Evolutionary conservation across 371 early-diverging fungal genomes (phyloP), one percentile per base, ranked within the genome.

Genomic region (Mortierella sp.): DNA sequence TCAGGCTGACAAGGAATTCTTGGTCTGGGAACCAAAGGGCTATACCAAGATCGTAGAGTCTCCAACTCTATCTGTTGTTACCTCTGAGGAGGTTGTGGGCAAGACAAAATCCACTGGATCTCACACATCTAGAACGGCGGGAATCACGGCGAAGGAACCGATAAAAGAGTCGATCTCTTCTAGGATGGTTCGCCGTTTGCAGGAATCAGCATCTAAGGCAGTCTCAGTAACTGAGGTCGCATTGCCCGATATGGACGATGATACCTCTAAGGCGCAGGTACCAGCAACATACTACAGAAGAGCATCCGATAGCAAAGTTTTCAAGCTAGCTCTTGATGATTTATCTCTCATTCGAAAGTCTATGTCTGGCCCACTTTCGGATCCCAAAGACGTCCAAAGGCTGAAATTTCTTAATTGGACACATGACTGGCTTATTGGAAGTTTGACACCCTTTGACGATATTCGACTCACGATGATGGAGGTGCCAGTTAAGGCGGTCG

Each of bases 11-110:
- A 75, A 67, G 12, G 73, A 68, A 5, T 69, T 70, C 57, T 30
- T 81, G 18, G 64, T 81, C 8, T 81, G 83, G 83, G 83, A 81
- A 39, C 83, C 83, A 55, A 81, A 81, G 57, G 83, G 83, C 4
- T 81, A 81, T 32, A 63, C 70, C 35, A 81, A 73, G 62, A 58
- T 72, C 28, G 30, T 30, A 6, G 67, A 73, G 1, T 35, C 12
- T 5, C 45, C 37, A 5, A 18, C 59, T 40, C 24, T 10, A 30
- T 11, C 30, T 12, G 10, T 3, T 9, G 28, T 28, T 30, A 5
- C 5, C 9, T 28, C 55, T 12, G 20, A 55, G 11, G 28, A 28
- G 5, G 18, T n/a, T 20, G 30, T 28, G 9, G 9, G 9, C 6
- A 52, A 52, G 52, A 24, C 55, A 11, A 55, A 26, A 14, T 20